phyloP scores from a whole-genome alignment of 2,329 filamentous ascomycete genomes.

The Corniculantispora saksenae region DNA sequence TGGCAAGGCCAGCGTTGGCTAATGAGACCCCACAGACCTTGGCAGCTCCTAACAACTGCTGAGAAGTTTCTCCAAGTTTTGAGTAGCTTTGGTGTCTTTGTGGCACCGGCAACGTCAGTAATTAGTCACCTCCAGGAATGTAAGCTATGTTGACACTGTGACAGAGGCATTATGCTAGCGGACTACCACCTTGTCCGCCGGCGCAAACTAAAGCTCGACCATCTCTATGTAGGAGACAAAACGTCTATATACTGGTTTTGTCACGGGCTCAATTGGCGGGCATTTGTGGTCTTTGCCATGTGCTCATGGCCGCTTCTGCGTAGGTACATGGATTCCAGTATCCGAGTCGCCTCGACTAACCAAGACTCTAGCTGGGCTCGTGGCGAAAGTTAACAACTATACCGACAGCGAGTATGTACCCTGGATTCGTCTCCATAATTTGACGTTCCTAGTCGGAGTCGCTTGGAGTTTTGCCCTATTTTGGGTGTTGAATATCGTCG shows the following conservation, averaged over 20 bases:
- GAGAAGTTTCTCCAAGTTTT: slow-evolving; percentile 30
- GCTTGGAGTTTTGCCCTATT: slow-evolving; percentile 15
- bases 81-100: slow-evolving; percentile 28
- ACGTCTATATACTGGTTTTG: slow-evolving; percentile 41
- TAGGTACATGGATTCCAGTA: slow-evolving; percentile 13
- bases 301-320: slow-evolving; percentile 31
- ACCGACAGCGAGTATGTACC: slow-evolving; percentile 26
- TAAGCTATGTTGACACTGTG: slow-evolving; percentile 19
- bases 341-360: slow-evolving; percentile 1
- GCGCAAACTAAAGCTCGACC: slow-evolving; percentile 38
- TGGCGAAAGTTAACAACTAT: slow-evolving; percentile 26
- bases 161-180: slow-evolving; percentile 31
- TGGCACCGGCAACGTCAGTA: slow-evolving; percentile 26
- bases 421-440: slow-evolving; percentile 41
- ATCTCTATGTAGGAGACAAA: slow-evolving; percentile 34
- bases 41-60: slow-evolving; percentile 32
- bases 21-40: slow-evolving; percentile 23
- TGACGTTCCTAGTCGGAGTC: slow-evolving; percentile 43
- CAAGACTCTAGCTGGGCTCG: slow-evolving; percentile 28
- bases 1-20: neutral
- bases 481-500: neutral
- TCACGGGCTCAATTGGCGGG: slow-evolving; percentile 39
- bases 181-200: slow-evolving; percentile 34
- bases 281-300: slow-evolving; percentile 33
- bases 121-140: slow-evolving; percentile 16